These are phyloP conservation scores for Hortaea sp. DNA, from an alignment of 2,329 filamentous ascomycete species.

Conservation along the genomic window DNA sequence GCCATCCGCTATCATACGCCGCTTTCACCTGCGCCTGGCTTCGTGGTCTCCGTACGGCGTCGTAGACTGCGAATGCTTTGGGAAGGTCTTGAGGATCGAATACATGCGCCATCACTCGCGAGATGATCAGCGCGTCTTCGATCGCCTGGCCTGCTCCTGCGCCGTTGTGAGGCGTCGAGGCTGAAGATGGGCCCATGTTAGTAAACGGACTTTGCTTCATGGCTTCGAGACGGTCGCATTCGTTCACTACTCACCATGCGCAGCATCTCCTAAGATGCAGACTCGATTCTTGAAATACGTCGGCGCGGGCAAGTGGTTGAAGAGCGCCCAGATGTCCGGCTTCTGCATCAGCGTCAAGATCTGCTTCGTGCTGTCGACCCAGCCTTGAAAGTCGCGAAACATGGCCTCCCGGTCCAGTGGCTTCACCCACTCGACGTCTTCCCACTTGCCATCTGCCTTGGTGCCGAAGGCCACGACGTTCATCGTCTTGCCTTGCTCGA, in stretches of 20 bases:
- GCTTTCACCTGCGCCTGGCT: constrained; percentile 31
- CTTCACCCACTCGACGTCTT: constrained; percentile 29
- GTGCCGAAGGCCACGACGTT: constrained; percentile 46
- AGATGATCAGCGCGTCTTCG: constrained; percentile 43
- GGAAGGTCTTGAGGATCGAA: constrained; percentile 14
- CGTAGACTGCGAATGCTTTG: constrained; percentile 29
- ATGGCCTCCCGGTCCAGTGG: constrained; percentile 32
- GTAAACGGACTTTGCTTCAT: too few species aligned
- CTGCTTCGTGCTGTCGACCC: constrained; percentile 28
- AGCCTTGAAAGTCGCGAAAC: constrained; percentile 31
- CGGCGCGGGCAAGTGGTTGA: constrained; percentile 35
- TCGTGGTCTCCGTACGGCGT: constrained; percentile 28
- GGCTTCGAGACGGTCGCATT: constrained; percentile 11
- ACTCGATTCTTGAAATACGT: constrained; percentile 28
- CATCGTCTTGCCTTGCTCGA: constrained; percentile 45
- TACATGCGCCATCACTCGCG: constrained; percentile 25
- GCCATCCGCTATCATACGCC: constrained; percentile 29
- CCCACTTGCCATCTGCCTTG: constrained; percentile 29
- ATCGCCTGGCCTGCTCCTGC: constrained; percentile 47
- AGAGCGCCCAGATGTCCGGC: constrained; percentile 39
- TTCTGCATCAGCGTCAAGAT: constrained; percentile 39
- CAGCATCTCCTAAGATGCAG: constrained; percentile 46
- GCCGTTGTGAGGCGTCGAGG: constrained; percentile 45
- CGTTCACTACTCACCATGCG: constrained; percentile 31
- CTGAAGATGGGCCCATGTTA: too few species aligned